Evolutionary conservation across 2,329 filamentous ascomycete genomes (phyloP).

Genomic region (Chrysoporthe austroafricana): DNA sequence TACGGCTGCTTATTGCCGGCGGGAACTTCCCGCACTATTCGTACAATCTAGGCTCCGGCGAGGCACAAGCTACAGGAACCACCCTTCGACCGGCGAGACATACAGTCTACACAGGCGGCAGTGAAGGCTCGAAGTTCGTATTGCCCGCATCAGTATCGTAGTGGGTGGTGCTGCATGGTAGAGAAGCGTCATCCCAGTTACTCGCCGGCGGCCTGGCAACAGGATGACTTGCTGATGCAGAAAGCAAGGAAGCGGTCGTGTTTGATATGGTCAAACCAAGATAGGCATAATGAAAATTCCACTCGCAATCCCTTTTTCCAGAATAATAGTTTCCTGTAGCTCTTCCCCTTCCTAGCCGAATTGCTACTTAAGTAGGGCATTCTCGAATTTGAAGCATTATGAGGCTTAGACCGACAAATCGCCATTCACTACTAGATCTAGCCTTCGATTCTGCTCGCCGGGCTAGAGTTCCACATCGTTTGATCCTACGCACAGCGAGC

Average conservation of each 20-base stretch:
- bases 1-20: slow-evolving; percentile 34
- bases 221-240: not conserved
- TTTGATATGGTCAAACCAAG: too few relatives aligned
- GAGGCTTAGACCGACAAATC: too few relatives aligned
- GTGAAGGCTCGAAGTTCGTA: slow-evolving; percentile 13
- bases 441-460: too few relatives aligned
- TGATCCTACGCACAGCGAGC: too few relatives aligned
- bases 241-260: not conserved
- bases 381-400: too few relatives aligned
- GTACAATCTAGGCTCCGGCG: slow-evolving; percentile 31
- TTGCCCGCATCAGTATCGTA: slow-evolving; percentile 11
- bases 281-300: too few relatives aligned
- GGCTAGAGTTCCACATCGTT: too few relatives aligned
- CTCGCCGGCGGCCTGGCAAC: not conserved
- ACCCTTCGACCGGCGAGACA: slow-evolving; percentile 27
- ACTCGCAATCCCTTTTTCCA: not conserved
- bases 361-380: too few relatives aligned
- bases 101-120: slow-evolving; percentile 18
- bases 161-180: not conserved
- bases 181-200: not conserved
- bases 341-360: too few relatives aligned
- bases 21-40: slow-evolving; percentile 31
- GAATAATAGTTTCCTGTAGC: not conserved
- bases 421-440: too few relatives aligned
- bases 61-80: slow-evolving; percentile 29